Conservation (phyloP, 2,329 filamentous ascomycete species). For the Colletotrichum sp. region DNA sequence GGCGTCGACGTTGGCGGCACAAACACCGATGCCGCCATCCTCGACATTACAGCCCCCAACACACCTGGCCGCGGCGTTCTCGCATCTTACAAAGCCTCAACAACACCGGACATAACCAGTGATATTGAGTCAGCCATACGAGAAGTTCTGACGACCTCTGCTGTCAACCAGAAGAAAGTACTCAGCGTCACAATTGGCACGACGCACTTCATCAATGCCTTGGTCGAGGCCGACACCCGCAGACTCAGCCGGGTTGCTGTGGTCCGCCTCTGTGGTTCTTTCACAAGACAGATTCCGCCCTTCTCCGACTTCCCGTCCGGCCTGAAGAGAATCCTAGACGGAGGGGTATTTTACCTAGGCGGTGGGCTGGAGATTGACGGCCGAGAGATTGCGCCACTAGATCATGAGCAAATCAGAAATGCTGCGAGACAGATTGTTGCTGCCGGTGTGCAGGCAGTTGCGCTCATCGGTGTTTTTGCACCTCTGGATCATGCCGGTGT, state of each 20-base stretch:
- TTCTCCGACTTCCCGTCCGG: constrained; percentile 49
- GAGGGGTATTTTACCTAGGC: constrained; percentile 44
- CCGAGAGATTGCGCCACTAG: constrained; percentile 42
- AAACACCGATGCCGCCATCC: constrained; percentile 48
- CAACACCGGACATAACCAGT: constrained; percentile 53
- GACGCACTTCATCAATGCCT: constrained; percentile 54
- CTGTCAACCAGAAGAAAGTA: constrained; percentile 40
- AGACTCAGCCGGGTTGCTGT: constrained; percentile 49
- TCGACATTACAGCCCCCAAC: constrained; percentile 41
- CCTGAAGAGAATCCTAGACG: constrained; percentile 43
- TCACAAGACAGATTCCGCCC: constrained; percentile 46
- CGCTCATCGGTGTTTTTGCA: constrained; percentile 49
- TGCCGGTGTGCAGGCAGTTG: constrained; percentile 40
- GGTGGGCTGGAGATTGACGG: constrained; percentile 55
- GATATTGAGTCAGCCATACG: constrained; percentile 52
- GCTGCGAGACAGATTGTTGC: constrained; percentile 35
- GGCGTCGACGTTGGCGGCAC: constrained; percentile 45
- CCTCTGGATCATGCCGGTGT: constrained; percentile 45
- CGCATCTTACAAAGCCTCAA: constrained; percentile 52
- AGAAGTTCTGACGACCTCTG: constrained; percentile 41
- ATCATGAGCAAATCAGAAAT: constrained; percentile 39
- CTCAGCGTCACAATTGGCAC: constrained; percentile 55
- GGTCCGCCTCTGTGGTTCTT: constrained; percentile 49
- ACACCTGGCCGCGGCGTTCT: constrained; percentile 42
- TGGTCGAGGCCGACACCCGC: constrained; percentile 48